Evolutionary conservation across 2,329 filamentous ascomycete genomes (phyloP).

Genomic region (Epichloe elymi): DNA sequence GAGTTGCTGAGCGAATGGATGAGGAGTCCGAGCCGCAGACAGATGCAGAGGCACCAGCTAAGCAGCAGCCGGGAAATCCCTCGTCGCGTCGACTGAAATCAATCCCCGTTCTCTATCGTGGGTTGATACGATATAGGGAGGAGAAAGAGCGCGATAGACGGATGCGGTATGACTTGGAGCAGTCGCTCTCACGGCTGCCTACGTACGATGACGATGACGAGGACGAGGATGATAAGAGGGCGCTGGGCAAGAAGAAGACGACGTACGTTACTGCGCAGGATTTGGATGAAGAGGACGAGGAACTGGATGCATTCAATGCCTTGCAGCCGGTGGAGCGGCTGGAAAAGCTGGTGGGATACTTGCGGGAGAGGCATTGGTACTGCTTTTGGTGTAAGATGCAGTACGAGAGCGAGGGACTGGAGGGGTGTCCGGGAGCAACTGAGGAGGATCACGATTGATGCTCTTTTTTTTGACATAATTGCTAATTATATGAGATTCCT

Average conservation of each 20-base stretch:
- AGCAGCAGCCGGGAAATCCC: constrained; percentile 21
- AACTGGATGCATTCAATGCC: constrained; percentile 67
- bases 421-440: constrained; percentile 74
- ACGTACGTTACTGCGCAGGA: constrained; percentile 51
- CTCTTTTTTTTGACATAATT: neutral
- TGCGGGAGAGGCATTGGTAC: constrained; percentile 63
- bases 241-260: constrained; percentile 45
- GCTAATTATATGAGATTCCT: neutral
- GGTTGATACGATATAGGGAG: constrained; percentile 55
- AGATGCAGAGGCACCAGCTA: neutral
- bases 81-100: constrained; percentile 36
- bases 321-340: constrained; percentile 55
- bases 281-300: constrained; percentile 64
- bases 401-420: constrained; percentile 63
- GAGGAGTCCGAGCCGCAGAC: constrained; percentile 29
- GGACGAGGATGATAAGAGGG: constrained; percentile 58
- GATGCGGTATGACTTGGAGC: constrained; percentile 52
- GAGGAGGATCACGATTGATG: constrained; percentile 64
- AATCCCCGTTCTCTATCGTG: constrained; percentile 69
- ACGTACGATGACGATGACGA: constrained; percentile 57
- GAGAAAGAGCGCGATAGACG: constrained; percentile 55
- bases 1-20: constrained; percentile 66
- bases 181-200: constrained; percentile 49
- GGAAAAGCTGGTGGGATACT: constrained; percentile 48
- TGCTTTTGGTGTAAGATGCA: constrained; percentile 93